Evolutionary conservation across 495 filamentous ascomycete species (phyloP).

Genomic region (Penicillium egyptiacum): DNA sequence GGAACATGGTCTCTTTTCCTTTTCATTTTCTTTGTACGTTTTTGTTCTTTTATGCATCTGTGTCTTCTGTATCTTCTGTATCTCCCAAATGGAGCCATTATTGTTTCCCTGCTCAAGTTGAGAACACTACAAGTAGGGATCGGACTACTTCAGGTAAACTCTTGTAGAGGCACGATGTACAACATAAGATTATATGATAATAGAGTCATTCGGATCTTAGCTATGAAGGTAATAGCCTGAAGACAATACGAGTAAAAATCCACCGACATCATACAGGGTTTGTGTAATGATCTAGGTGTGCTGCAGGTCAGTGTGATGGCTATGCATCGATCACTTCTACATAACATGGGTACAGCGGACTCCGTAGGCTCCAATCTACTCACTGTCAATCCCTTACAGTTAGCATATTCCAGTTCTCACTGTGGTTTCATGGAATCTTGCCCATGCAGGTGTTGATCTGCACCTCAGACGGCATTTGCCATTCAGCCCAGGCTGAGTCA

Average conservation of each 20-base stretch:
- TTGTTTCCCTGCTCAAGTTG: background rate
- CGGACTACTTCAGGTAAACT: background rate
- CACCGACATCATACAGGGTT: background rate
- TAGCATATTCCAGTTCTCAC: background rate
- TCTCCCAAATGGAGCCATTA: background rate
- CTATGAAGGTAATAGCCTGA: background rate
- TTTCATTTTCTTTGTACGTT: background rate
- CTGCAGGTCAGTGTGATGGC: slow-evolving; percentile 11
- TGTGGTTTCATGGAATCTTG: background rate
- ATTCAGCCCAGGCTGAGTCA: background rate
- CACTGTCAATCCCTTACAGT: background rate
- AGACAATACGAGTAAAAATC: background rate
- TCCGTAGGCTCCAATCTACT: background rate
- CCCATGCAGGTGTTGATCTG: background rate
- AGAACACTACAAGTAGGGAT: background rate
- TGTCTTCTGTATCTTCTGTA: background rate
- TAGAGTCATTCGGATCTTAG: background rate
- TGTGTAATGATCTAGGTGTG: background rate
- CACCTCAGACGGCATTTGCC: background rate
- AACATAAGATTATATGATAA: background rate
- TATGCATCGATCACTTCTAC: slow-evolving; percentile 3
- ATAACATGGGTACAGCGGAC: background rate
- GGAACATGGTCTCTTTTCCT: background rate
- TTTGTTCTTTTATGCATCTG: background rate
- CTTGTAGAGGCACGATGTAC: background rate